These are phyloP conservation scores for Ampelocalamus luodianensis DNA, from an alignment of 176 grass and related monocot genomes.

Conservation along the genomic window DNA sequence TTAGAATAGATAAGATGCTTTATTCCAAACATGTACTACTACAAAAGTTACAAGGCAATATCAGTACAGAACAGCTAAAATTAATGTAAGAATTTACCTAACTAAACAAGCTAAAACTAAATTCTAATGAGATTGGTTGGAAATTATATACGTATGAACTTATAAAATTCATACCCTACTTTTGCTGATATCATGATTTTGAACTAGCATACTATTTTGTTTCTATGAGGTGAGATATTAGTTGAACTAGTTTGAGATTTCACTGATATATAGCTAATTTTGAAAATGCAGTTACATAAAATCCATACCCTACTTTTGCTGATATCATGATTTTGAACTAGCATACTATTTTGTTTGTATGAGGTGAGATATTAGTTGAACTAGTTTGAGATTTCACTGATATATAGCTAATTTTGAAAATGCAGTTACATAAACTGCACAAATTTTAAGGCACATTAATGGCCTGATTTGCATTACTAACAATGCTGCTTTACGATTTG, in stretches of 20 bases:
- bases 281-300: conserved; percentile 7
- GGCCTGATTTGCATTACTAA: background rate
- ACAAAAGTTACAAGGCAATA: background rate
- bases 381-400: background rate
- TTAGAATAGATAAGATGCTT: no score
- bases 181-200: conserved; percentile 22
- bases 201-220: background rate
- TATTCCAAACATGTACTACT: no score
- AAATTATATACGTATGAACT: background rate
- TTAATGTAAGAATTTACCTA: conserved; percentile 4
- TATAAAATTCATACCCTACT: background rate
- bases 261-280: background rate
- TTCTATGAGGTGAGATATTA: background rate
- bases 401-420: conserved; percentile 9
- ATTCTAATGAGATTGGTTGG: background rate
- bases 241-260: conserved; percentile 22
- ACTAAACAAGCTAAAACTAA: conserved; percentile 13
- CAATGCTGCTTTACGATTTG: background rate
- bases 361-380: conserved; percentile 1
- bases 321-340: conserved; percentile 16
- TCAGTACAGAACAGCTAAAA: background rate
- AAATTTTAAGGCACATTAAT: background rate
- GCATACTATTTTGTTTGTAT: background rate
- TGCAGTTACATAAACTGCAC: conserved; percentile 1
- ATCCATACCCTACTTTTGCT: background rate